Evolutionary conservation across 169 alveolate species (phyloP).

Genomic region (Babesia ovata): DNA sequence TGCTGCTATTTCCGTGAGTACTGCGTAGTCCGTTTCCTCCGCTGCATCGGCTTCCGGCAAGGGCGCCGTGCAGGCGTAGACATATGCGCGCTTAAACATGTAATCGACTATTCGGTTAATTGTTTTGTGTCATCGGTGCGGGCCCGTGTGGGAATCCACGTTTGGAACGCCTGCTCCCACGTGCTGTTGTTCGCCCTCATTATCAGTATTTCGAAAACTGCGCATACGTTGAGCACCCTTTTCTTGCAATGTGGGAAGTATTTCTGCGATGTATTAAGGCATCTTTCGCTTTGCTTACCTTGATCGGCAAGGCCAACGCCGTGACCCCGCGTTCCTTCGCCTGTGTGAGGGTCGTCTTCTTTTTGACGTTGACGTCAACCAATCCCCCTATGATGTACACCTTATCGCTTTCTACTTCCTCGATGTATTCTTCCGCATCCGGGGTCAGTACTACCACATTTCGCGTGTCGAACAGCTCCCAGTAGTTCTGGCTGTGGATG

Average conservation of each 20-base stretch:
- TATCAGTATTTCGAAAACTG: constrained; percentile 60
- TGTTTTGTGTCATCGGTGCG: background rate
- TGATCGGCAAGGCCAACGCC: constrained; percentile 43
- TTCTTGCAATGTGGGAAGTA: constrained; percentile 65
- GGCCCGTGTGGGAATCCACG: constrained; percentile 50
- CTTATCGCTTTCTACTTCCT: constrained; percentile 45
- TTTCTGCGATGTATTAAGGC: constrained; percentile 13
- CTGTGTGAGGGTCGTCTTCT: constrained; percentile 34
- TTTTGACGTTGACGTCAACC: constrained; percentile 61
- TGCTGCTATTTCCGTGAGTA: constrained; percentile 14
- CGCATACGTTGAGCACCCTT: constrained; percentile 50
- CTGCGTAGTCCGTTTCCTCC: constrained; percentile 3
- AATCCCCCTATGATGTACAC: constrained; percentile 65
- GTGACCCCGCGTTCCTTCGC: constrained; percentile 38
- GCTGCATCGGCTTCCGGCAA: constrained; percentile 19
- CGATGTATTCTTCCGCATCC: constrained; percentile 56
- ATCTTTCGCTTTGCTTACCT: constrained; percentile 14
- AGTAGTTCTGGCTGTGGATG: constrained; percentile 32
- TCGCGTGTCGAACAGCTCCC: constrained; percentile 53
- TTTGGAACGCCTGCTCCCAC: constrained; percentile 65
- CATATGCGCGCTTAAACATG: constrained; percentile 64
- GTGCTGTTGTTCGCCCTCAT: constrained; percentile 44
- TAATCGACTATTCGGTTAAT: background rate
- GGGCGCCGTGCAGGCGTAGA: constrained; percentile 58
- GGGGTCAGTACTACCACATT: constrained; percentile 62